phyloP scores from a whole-genome alignment of 2,329 filamentous ascomycete species.

The Atkinsonella hypoxylon region DNA sequence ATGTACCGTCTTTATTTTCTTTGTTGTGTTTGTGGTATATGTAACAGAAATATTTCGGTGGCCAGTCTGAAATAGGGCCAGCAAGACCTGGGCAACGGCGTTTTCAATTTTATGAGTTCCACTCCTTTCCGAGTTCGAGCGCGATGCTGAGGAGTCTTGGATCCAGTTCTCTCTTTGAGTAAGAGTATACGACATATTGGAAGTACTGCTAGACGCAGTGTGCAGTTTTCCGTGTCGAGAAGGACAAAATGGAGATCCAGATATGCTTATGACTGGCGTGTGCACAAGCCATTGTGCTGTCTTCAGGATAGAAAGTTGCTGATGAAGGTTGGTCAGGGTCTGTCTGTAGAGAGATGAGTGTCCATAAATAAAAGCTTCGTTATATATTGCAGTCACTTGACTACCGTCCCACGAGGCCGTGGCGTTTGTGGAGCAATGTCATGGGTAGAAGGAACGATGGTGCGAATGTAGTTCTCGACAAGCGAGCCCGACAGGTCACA shows the following conservation, averaged over 20 bases:
- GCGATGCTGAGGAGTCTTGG: conserved; percentile 32
- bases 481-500: neutral
- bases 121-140: conserved; percentile 7
- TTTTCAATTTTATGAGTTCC: conserved; percentile 5
- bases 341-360: conserved; percentile 1
- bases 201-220: neutral
- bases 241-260: conserved; percentile 5
- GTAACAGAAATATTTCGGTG: conserved; percentile 5
- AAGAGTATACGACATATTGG: neutral
- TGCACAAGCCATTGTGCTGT: neutral
- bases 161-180: conserved; percentile 23
- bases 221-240: conserved; percentile 2
- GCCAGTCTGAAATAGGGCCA: conserved; percentile 1
- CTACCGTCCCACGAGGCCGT: neutral
- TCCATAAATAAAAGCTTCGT: conserved; percentile 8
- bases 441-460: neutral
- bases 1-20: neutral
- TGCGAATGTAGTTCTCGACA: neutral
- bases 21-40: conserved; percentile 1
- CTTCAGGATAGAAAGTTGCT: conserved; percentile 3
- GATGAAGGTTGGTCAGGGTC: neutral
- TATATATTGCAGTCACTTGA: neutral
- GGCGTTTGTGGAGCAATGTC: neutral
- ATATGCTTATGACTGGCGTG: conserved; percentile 1
- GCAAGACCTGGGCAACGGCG: conserved; percentile 8